These are phyloP conservation scores for Pistacia atlantica DNA, from an alignment of 345 rosid genomes.

Conservation along the genomic window DNA sequence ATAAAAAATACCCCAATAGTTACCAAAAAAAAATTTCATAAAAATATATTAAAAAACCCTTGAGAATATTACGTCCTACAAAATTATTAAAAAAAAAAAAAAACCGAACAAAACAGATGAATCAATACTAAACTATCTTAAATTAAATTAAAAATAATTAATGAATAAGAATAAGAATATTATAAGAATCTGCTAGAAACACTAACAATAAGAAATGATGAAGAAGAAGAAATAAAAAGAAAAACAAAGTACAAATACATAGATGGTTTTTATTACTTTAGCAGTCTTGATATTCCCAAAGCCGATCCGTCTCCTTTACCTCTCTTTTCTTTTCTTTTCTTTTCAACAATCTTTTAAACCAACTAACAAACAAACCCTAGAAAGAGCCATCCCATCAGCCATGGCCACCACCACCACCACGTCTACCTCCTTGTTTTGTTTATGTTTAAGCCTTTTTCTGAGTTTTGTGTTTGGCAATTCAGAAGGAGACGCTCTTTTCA, in stretches of 20 bases:
- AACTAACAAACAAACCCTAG: conserved; percentile 13
- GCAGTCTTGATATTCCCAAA: conserved; percentile 47
- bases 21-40: too few relatives aligned
- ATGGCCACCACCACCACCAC: conserved; percentile 36
- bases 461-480: conserved; percentile 57
- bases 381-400: background rate
- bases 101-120: too few relatives aligned
- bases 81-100: too few relatives aligned
- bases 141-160: too few relatives aligned
- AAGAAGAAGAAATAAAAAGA: background rate
- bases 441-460: conserved; percentile 31
- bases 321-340: background rate
- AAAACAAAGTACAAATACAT: background rate
- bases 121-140: too few relatives aligned
- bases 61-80: too few relatives aligned
- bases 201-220: background rate
- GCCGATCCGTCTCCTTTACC: conserved; percentile 40
- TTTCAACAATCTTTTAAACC: background rate
- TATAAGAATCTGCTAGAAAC: background rate
- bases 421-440: conserved; percentile 27
- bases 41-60: too few relatives aligned
- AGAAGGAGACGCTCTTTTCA: conserved; percentile 89
- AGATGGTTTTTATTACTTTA: background rate
- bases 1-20: too few relatives aligned
- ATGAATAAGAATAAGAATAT: too few relatives aligned